Conservation (phyloP, 805 yeast genomes). For the Myxozyma kluyveri region DNA sequence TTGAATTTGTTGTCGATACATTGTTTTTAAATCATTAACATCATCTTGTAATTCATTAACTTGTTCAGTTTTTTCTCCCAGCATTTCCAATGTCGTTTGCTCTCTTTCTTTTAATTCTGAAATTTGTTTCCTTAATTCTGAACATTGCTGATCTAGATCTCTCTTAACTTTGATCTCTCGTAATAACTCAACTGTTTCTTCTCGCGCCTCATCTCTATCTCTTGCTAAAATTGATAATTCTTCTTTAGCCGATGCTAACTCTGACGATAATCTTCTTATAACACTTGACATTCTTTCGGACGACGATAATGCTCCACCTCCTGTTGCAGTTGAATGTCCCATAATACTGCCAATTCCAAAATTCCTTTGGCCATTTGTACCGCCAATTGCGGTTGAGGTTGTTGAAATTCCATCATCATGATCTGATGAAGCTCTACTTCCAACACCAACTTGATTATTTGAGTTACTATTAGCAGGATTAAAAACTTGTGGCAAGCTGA, state of each 20-base stretch:
- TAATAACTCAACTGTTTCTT: slow-evolving; percentile 60
- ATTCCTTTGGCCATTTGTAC: slow-evolving; percentile 18
- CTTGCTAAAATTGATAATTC: slow-evolving; percentile 52
- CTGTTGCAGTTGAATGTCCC: slow-evolving; percentile 19
- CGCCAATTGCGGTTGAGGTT: slow-evolving; percentile 31
- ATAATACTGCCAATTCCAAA: background rate
- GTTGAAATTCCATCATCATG: slow-evolving; percentile 16
- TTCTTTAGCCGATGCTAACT: slow-evolving; percentile 61
- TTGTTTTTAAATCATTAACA: slow-evolving; percentile 80
- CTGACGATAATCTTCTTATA: slow-evolving; percentile 77
- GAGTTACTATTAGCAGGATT: slow-evolving; percentile 6
- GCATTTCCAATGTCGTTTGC: slow-evolving; percentile 59
- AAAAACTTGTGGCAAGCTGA: slow-evolving; percentile 10
- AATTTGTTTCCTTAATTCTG: slow-evolving; percentile 43
- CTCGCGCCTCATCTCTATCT: slow-evolving; percentile 66
- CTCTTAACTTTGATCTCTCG: slow-evolving; percentile 32
- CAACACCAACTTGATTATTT: background rate
- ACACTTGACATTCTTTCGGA: slow-evolving; percentile 70
- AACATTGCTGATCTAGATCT: slow-evolving; percentile 45
- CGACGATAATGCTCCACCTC: slow-evolving; percentile 44
- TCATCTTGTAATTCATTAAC: slow-evolving; percentile 86
- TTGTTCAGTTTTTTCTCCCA: slow-evolving; percentile 85
- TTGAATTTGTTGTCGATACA: slow-evolving; percentile 80
- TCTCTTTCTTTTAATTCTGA: slow-evolving; percentile 44
- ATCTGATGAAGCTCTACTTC: background rate